Evolutionary conservation across 1,284 basidiomycete genomes (phyloP), one percentile per base, ranked within the genome.

Genomic region (Paramarasmius palmivorus): DNA sequence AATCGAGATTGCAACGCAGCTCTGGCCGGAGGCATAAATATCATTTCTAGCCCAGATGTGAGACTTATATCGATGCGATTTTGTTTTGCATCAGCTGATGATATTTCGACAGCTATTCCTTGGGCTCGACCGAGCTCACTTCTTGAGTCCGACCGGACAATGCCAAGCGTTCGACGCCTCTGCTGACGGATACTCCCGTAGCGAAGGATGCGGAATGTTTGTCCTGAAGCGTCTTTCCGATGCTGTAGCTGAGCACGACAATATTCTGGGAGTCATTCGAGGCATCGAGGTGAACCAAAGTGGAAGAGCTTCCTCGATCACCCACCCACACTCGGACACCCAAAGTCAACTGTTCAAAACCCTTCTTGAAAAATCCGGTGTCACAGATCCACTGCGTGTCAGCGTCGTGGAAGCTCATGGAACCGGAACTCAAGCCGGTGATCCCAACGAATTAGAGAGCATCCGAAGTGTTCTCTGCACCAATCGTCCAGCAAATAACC

Each of bases 371-470:
- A 70, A 69, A 36, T 68, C 83, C 8, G 73, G 75, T 2, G 63
- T 86, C 5, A 12, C 12, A 7, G 64, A 71, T 34, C 67, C 81
- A 0, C 62, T 63, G 32, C 71, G 77, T 6, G 69, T 90, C 53
- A 80, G 74, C 57, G 76, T 89, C 15, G 73, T 86, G 12, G 87
- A 90, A 62, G 86, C 86, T 2, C 87, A 90, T 61, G 87, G 86
- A 1, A 86, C 87, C 1, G 88, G 82, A 0, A 84, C 88, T 0
- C 81, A 84, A 60, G 82, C 81, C 2, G 88, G 87, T 8, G 88
- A 90, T 64, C 77, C 82, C 1, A 76, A 71, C 55, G 87, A 89
- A 61, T 61, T 88, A 36, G 75, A 79, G 55, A 82, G 81, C 49
- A 78, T 89, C 51, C 77, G 84, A 20, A 68, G 64, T n/a, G 77